Conservation (phyloP, 2,329 filamentous ascomycete genomes). For the Endothia cerciana region DNA sequence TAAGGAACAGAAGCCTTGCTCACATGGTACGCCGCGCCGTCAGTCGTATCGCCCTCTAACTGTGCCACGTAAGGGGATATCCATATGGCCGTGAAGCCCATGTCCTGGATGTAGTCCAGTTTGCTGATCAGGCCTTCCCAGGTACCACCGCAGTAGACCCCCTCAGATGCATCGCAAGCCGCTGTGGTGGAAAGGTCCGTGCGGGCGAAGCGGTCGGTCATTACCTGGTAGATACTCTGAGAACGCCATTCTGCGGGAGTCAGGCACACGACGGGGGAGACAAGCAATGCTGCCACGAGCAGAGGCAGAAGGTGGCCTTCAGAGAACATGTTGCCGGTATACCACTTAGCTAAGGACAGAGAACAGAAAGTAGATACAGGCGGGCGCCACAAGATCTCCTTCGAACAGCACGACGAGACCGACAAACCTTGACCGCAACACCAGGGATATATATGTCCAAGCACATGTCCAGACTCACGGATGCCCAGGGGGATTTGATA, state of each 20-base stretch:
- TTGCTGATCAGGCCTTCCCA: conserved; percentile 51
- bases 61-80: conserved; percentile 51
- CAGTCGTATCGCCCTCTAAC: conserved; percentile 43
- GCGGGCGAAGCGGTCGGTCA: conserved; percentile 49
- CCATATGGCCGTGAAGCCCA: conserved; percentile 49
- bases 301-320: conserved; percentile 4
- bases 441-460: background rate
- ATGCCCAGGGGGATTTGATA: background rate
- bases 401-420: background rate
- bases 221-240: conserved; percentile 48
- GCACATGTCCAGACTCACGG: background rate
- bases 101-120: conserved; percentile 53
- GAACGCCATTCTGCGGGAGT: conserved; percentile 39
- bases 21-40: conserved; percentile 38
- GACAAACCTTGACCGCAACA: background rate
- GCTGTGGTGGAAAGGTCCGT: conserved; percentile 43
- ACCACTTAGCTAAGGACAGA: background rate
- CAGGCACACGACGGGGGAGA: conserved; percentile 19
- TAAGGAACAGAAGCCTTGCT: background rate
- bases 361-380: background rate
- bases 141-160: conserved; percentile 52
- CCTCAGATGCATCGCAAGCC: conserved; percentile 36
- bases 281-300: conserved; percentile 16
- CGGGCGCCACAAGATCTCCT: background rate
- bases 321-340: conserved; percentile 14